phyloP scores from a whole-genome alignment of 1,284 basidiomycete species.

The Inonotus hispidus region DNA sequence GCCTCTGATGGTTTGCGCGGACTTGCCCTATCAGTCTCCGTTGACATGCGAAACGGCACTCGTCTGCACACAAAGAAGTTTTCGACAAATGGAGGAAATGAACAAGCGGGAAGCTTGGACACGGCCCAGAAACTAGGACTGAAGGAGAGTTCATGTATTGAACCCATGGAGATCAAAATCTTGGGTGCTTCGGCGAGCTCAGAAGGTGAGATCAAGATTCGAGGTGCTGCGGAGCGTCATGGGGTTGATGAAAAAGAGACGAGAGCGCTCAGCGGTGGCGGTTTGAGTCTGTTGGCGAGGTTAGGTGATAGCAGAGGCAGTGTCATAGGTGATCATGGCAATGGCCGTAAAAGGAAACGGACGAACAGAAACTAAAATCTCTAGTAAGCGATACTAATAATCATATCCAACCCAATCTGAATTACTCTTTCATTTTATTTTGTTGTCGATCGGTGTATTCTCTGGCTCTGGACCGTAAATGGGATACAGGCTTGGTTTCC shows the following conservation, averaged over 20 bases:
- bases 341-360: slow-evolving; percentile 8
- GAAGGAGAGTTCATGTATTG: background rate
- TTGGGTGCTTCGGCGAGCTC: background rate
- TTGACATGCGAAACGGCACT: background rate
- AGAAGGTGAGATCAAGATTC: slow-evolving; percentile 11
- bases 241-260: background rate
- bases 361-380: background rate
- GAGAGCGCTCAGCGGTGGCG: background rate
- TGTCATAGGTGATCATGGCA: background rate
- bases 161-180: background rate
- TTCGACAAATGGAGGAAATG: background rate
- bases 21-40: background rate
- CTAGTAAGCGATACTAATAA: background rate
- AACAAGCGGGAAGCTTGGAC: background rate
- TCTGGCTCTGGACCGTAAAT: too few relatives aligned
- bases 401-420: too few relatives aligned
- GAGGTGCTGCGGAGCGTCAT: slow-evolving; percentile 14
- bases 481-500: too few relatives aligned
- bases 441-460: background rate
- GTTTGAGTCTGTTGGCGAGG: slow-evolving; percentile 5
- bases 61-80: background rate
- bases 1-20: background rate
- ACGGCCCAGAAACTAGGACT: background rate
- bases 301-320: background rate
- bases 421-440: too few relatives aligned